Evolutionary conservation across 306 rosid species (phyloP).

Genomic region (Lagenaria siceraria): DNA sequence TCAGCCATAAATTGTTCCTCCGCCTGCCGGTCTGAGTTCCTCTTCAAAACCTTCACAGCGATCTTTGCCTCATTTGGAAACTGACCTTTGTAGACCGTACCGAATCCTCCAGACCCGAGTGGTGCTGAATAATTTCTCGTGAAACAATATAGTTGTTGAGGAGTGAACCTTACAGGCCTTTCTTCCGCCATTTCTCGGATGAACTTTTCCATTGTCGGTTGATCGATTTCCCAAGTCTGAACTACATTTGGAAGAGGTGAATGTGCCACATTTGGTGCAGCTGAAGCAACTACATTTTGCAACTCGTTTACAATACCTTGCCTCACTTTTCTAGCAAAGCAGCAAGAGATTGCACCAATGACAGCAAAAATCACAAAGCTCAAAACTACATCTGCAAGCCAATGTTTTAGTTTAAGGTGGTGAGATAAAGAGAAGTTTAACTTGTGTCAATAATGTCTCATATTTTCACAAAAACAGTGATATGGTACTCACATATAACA

Average conservation of each 20-base stretch:
- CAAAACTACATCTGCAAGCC: neutral
- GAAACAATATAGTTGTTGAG: neutral
- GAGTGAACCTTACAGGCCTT: neutral
- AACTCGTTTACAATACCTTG: neutral
- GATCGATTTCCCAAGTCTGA: neutral
- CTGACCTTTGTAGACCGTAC: conserved; percentile 24
- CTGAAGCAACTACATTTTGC: neutral
- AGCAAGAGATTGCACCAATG: neutral
- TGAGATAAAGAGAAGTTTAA: neutral
- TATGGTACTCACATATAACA: neutral
- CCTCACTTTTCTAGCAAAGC: neutral
- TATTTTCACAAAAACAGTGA: neutral
- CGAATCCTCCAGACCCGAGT: conserved; percentile 37
- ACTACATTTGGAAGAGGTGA: neutral
- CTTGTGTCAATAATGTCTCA: neutral
- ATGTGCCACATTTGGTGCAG: neutral
- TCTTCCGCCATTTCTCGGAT: neutral
- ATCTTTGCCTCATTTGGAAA: conserved; percentile 22
- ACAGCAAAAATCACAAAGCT: neutral
- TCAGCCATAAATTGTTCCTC: conserved; percentile 34
- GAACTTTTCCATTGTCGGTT: neutral
- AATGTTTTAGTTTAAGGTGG: neutral
- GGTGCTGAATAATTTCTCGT: neutral
- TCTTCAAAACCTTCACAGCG: conserved; percentile 35
- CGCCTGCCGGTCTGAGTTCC: conserved; percentile 14